These are phyloP conservation scores for Calonectria hongkongensis DNA, from an alignment of 2,329 filamentous ascomycete genomes.

Conservation along the genomic window DNA sequence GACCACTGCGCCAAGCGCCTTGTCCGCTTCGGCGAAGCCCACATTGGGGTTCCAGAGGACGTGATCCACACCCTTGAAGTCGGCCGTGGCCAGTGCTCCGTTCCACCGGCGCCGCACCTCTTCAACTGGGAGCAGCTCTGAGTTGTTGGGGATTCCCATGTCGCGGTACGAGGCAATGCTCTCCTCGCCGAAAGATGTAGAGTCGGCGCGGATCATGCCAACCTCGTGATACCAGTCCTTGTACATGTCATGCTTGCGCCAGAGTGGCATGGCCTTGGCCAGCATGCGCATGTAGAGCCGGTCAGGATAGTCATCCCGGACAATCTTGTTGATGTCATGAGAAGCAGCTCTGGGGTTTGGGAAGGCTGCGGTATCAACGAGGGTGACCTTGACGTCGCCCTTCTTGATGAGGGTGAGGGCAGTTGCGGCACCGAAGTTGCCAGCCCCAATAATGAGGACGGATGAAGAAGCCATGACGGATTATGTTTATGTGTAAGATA, in stretches of 20 bases:
- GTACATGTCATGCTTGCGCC: conserved; percentile 69
- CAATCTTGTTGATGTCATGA: conserved; percentile 69
- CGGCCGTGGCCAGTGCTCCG: conserved; percentile 73
- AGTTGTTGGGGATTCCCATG: conserved; percentile 63
- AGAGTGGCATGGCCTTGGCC: conserved; percentile 62
- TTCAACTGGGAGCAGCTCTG: conserved; percentile 65
- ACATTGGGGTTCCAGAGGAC: conserved; percentile 75
- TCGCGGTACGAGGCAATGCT: conserved; percentile 63
- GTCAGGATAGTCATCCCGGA: conserved; percentile 65
- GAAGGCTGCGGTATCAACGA: conserved; percentile 60
- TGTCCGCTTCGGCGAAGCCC: conserved; percentile 76
- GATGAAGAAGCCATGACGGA: conserved; percentile 42
- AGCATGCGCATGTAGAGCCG: conserved; percentile 63
- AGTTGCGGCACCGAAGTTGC: conserved; percentile 67
- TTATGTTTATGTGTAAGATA: conserved; percentile 15
- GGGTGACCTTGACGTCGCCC: conserved; percentile 56
- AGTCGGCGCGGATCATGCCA: conserved; percentile 69
- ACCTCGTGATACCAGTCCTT: conserved; percentile 73
- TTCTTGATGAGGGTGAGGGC: conserved; percentile 60
- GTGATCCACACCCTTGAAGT: conserved; percentile 73
- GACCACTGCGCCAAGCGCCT: conserved; percentile 73
- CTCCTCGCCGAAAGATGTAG: conserved; percentile 65
- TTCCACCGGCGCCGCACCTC: conserved; percentile 74
- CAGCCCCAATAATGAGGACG: conserved; percentile 64
- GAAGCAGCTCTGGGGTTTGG: conserved; percentile 65